Percentiles rank a stretch among this genome's conserved stretches.
Evolutionary conservation across 2,329 filamentous ascomycete species (phyloP).

Genomic region (Exserohilum rostratum): DNA sequence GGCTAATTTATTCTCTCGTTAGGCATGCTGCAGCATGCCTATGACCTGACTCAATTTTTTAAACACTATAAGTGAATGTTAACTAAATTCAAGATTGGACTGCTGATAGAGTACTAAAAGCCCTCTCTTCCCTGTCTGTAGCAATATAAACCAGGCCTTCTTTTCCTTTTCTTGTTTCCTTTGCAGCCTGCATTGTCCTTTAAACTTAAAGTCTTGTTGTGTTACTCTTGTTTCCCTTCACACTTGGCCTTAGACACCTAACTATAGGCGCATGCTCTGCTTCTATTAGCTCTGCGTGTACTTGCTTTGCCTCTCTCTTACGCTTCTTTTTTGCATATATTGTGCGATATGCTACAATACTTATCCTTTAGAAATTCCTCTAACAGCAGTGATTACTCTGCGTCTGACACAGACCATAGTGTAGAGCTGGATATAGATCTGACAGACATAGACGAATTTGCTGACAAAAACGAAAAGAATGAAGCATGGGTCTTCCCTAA

Average conservation of each 20-base stretch:
- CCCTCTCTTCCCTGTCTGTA: conserved; percentile 10
- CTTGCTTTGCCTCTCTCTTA: conserved; percentile 4
- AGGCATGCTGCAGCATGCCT: background rate
- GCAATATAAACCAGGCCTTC: conserved; percentile 8
- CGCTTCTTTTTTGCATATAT: conserved; percentile 3
- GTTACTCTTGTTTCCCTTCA: conserved; percentile 11
- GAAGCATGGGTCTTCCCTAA: conserved; percentile 11
- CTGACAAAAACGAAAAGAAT: conserved; percentile 7
- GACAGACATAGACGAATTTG: conserved; percentile 12
- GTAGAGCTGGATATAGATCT: conserved; percentile 18
- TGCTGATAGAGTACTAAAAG: conserved; percentile 15
- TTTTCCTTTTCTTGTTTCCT: conserved; percentile 7
- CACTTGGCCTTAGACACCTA: conserved; percentile 2
- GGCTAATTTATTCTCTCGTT: conserved; percentile 6
- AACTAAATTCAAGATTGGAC: conserved; percentile 2
- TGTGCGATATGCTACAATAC: conserved; percentile 12
- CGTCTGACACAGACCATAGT: conserved; percentile 12
- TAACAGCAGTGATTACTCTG: conserved; percentile 16
- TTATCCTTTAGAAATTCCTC: conserved; percentile 14
- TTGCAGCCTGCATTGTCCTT: conserved; percentile 6
- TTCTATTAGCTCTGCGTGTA: conserved; percentile 2
- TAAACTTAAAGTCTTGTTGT: conserved; percentile 10
- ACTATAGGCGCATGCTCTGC: conserved; percentile 8
- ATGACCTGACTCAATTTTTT: conserved; percentile 6
- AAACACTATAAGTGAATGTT: conserved; percentile 8